Evolutionary conservation across 768 basidiomycete genomes (phyloP).

Genomic region (Podaxis carcinomalis): DNA sequence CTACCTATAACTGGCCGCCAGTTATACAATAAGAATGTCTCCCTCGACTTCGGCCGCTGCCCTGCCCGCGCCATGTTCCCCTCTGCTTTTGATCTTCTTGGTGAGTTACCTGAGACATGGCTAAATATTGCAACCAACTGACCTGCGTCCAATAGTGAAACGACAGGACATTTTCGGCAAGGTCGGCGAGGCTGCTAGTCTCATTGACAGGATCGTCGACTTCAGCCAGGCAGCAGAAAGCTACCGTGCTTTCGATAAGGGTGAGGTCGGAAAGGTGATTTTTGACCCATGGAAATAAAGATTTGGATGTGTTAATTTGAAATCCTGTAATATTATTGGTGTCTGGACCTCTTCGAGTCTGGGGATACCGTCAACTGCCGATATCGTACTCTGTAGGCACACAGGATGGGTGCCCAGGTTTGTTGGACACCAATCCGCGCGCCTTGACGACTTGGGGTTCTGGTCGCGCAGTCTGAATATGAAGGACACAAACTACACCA

Average conservation of each 20-base stretch:
- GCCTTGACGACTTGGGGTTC: too few relatives aligned
- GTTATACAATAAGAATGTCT: constrained; percentile 75
- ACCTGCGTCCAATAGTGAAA: constrained; percentile 34
- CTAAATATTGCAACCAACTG: not conserved
- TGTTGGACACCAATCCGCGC: not conserved
- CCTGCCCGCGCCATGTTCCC: constrained; percentile 78
- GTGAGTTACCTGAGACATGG: constrained; percentile 20
- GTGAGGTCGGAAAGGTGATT: constrained; percentile 68
- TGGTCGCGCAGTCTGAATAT: too few relatives aligned
- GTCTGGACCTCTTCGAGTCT: not conserved
- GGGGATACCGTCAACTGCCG: not conserved
- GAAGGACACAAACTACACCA: too few relatives aligned
- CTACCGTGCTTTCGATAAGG: constrained; percentile 69
- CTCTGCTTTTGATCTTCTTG: constrained; percentile 61
- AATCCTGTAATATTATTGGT: not conserved
- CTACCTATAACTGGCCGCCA: constrained; percentile 55
- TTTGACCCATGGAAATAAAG: constrained; percentile 67
- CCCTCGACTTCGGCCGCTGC: constrained; percentile 77
- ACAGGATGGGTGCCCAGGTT: not conserved
- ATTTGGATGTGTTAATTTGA: not conserved
- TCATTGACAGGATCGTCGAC: constrained; percentile 66
- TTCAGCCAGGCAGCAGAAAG: constrained; percentile 51
- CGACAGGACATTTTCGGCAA: constrained; percentile 72
- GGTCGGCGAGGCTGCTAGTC: constrained; percentile 55
- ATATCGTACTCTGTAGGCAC: too few relatives aligned